These are phyloP conservation scores for Diplodia corticola DNA, from an alignment of 2,329 filamentous ascomycete species.

Conservation along the genomic window DNA sequence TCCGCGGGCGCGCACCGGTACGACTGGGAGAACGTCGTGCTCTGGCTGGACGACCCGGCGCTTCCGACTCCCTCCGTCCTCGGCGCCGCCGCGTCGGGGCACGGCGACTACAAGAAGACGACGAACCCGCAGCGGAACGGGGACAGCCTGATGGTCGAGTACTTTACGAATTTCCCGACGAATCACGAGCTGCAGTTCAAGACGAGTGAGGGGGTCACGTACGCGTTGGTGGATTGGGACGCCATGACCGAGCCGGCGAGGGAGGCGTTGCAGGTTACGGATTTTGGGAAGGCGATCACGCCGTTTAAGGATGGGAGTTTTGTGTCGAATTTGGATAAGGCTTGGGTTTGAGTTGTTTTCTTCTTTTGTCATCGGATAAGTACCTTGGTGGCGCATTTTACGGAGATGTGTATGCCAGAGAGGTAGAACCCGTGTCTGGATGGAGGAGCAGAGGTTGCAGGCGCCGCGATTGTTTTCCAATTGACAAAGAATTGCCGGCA, in stretches of 20 bases:
- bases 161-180: slow-evolving; percentile 34
- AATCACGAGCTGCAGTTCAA: slow-evolving; percentile 40
- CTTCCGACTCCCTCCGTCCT: slow-evolving; percentile 35
- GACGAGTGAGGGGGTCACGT: neutral
- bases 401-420: too few relatives aligned
- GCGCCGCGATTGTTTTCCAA: too few relatives aligned
- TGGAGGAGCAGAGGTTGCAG: too few relatives aligned
- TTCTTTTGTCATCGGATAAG: too few relatives aligned
- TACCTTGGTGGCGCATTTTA: too few relatives aligned
- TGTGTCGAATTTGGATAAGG: slow-evolving; percentile 22
- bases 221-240: slow-evolving; percentile 47
- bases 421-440: too few relatives aligned
- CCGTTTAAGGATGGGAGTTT: slow-evolving; percentile 42
- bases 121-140: slow-evolving; percentile 27
- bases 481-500: too few relatives aligned
- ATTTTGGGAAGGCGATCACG: slow-evolving; percentile 47
- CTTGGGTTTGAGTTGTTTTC: neutral
- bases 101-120: slow-evolving; percentile 39
- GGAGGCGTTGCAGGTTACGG: slow-evolving; percentile 39
- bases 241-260: slow-evolving; percentile 38
- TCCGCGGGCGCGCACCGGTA: slow-evolving; percentile 42
- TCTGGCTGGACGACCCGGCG: slow-evolving; percentile 33
- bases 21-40: slow-evolving; percentile 44
- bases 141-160: slow-evolving; percentile 35
- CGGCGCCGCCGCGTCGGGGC: slow-evolving; percentile 42